Evolutionary conservation across 805 yeast species (phyloP).

Genomic region (Candida cerambycidarum): DNA sequence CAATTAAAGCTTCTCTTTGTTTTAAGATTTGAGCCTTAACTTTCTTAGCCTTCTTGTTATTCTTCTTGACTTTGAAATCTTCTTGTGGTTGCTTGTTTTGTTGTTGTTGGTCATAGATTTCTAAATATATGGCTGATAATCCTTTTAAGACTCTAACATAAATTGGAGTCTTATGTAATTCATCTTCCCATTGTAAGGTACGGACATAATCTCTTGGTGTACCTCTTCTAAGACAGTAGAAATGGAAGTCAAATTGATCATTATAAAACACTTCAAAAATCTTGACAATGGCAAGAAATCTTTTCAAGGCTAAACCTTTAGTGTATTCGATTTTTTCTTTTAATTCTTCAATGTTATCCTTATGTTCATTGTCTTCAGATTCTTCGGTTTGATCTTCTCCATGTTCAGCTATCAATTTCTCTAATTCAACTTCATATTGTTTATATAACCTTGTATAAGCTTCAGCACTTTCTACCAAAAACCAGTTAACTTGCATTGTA

Average conservation of each 20-base stretch:
- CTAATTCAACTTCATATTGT: slow-evolving; percentile 21
- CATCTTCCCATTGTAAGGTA: slow-evolving; percentile 81
- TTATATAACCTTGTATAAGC: slow-evolving; percentile 64
- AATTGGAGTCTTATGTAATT: slow-evolving; percentile 65
- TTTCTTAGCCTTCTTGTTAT: slow-evolving; percentile 56
- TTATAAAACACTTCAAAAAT: slow-evolving; percentile 68
- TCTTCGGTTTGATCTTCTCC: slow-evolving; percentile 28
- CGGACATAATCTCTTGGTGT: slow-evolving; percentile 81
- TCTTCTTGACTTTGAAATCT: slow-evolving; percentile 19
- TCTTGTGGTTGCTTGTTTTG: slow-evolving; percentile 15
- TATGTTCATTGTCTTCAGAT: slow-evolving; percentile 6
- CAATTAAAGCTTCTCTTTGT: slow-evolving; percentile 54
- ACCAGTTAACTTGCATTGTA: slow-evolving; percentile 90
- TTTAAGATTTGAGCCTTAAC: slow-evolving; percentile 49
- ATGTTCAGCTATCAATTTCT: slow-evolving; percentile 23
- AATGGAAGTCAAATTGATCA: slow-evolving; percentile 94
- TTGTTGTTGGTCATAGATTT: slow-evolving; percentile 30
- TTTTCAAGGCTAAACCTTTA: slow-evolving; percentile 75
- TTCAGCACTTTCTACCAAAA: slow-evolving; percentile 79
- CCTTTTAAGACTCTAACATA: slow-evolving; percentile 71
- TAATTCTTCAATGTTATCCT: slow-evolving; percentile 22
- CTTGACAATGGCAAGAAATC: slow-evolving; percentile 65
- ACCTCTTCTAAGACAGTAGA: slow-evolving; percentile 86
- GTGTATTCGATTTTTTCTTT: slow-evolving; percentile 46
- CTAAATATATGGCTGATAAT: slow-evolving; percentile 56